Percentiles rank a stretch among this genome's conserved stretches.
Evolutionary conservation across 139 green algal genomes (phyloP).

Genomic region (Yamagishiella unicocca): DNA sequence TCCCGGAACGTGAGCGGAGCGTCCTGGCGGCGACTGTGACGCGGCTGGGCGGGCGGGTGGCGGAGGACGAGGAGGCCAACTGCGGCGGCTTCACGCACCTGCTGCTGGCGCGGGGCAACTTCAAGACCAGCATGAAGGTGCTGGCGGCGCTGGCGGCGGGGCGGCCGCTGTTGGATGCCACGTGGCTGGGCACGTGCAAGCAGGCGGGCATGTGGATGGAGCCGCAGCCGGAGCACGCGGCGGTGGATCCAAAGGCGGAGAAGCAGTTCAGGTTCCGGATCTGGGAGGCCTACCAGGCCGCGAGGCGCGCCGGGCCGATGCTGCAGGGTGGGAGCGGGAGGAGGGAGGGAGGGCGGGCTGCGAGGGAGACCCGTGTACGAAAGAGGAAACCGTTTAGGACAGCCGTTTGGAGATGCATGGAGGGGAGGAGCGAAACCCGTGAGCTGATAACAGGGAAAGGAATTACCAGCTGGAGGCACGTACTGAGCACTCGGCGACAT

Average conservation of each 20-base stretch:
- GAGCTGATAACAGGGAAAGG: too few relatives aligned
- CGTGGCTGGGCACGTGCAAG: constrained; percentile 4
- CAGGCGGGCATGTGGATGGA: constrained; percentile 12
- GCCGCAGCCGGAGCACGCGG: constrained; percentile 17
- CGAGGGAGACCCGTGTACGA: too few relatives aligned
- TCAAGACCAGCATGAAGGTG: constrained; percentile 39
- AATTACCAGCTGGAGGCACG: too few relatives aligned
- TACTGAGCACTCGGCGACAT: too few relatives aligned
- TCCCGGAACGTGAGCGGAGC: constrained; percentile 3
- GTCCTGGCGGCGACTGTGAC: not conserved
- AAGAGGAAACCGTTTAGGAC: too few relatives aligned
- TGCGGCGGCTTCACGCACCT: constrained; percentile 23
- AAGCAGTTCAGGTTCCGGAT: not conserved
- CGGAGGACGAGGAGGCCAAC: constrained; percentile 25
- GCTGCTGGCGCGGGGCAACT: constrained; percentile 21
- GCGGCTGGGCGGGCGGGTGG: constrained; percentile 13
- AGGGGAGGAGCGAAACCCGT: too few relatives aligned
- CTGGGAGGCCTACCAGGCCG: constrained; percentile 10
- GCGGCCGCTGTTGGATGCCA: constrained; percentile 31
- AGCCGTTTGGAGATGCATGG: too few relatives aligned
- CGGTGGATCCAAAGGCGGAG: constrained; percentile 20
- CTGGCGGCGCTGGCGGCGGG: constrained; percentile 31
- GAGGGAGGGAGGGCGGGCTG: too few relatives aligned
- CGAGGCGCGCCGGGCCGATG: not conserved
- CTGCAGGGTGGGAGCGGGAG: constrained; percentile 1